Evolutionary conservation across 2,329 filamentous ascomycete species (phyloP), one percentile per base, ranked within the genome.

Genomic region (Ceratocystis harringtonii): DNA sequence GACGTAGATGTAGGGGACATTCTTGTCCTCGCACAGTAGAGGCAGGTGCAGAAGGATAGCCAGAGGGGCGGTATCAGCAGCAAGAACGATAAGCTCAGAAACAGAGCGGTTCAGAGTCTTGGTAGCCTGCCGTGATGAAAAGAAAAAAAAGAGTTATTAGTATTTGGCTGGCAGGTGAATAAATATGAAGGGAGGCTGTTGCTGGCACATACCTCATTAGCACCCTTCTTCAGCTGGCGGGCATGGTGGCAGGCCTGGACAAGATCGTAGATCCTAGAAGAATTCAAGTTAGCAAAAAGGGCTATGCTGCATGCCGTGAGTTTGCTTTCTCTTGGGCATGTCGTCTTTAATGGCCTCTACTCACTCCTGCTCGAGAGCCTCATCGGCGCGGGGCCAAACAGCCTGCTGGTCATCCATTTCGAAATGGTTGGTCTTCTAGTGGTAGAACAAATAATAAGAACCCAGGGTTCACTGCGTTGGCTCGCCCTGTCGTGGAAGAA

Each of bases 101-200:
- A 92, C 91, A 78, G 92, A 92, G 71, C 92, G 87, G 80, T 94
- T 95, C 62, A 96, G 82, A 1, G 90, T 88, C 81, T 95, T 95
- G 74, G 90, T 95, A 45, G 84, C 80, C 76, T 68, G 43, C 61
- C 10, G 50, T 17, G n/a, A 8, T 28, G 25, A 12, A 58, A 43
- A 17, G 8, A 28, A 19, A 28, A 19, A 30, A 28, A 28, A 19
- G n/a, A 28, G 28, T 12, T 19, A 28, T 2, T 43, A 32, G 22
- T 17, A 28, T 25, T 44, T 28, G 10, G 69, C 64, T 64, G 67
- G 68, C 50, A 60, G 61, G 8, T 64, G 44, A 10, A 15, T 50
- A 10, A 12, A 32, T 63, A 15, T 36, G 5, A n/a, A 5, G 30
- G 6, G 41, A 12, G 32, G 19, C 10, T 8, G 19, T 10, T 6